Percentiles rank a stretch among this genome's conserved stretches.
Conservation (phyloP, 2,329 filamentous ascomycete genomes). For the Aspergillus uvarum region DNA sequence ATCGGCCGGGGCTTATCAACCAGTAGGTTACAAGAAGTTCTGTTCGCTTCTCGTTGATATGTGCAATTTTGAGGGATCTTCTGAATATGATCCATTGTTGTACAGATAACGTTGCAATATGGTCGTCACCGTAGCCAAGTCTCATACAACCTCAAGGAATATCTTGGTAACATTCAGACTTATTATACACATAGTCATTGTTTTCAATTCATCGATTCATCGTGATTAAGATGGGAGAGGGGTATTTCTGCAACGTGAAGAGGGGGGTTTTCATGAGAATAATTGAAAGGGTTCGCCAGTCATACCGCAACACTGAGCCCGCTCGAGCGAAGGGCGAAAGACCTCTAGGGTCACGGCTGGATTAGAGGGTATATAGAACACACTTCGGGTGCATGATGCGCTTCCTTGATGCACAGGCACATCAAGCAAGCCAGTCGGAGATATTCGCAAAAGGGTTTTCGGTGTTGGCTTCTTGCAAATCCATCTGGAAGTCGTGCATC, state of each 20-base stretch:
- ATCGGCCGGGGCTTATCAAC: background rate
- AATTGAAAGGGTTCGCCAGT: background rate
- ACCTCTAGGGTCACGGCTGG: background rate
- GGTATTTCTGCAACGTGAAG: background rate
- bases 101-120: no score
- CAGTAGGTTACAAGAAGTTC: no score
- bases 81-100: background rate
- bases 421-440: slow-evolving; percentile 32
- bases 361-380: background rate
- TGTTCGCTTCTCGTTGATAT: no score
- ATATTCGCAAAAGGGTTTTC: slow-evolving; percentile 22
- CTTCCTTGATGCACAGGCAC: background rate
- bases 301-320: background rate
- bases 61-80: background rate
- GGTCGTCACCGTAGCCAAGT: background rate
- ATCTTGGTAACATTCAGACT: background rate
- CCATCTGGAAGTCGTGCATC: slow-evolving; percentile 41
- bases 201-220: background rate
- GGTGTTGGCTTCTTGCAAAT: slow-evolving; percentile 30
- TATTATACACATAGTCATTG: background rate
- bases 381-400: background rate
- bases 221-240: background rate
- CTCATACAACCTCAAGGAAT: background rate
- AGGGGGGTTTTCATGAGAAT: background rate
- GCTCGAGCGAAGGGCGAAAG: background rate